A percentile compares a stretch with the other conserved stretches of the same genome.
These are phyloP conservation scores for Solanum tarapatanum DNA, from an alignment of 257 asterid species.

Conservation along the genomic window DNA sequence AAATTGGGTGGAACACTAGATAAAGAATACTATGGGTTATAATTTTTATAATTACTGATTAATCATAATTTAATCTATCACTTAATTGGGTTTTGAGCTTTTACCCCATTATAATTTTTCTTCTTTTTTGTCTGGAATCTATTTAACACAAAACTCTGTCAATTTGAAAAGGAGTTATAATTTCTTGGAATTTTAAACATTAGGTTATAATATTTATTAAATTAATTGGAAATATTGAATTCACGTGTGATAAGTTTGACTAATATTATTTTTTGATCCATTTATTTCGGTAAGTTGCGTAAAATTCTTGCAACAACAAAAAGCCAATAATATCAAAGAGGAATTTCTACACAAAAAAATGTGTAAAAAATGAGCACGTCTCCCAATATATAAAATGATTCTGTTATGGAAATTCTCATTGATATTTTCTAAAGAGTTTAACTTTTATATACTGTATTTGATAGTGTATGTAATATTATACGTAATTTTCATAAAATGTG, in stretches of 20 bases:
- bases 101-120: constrained; percentile 6
- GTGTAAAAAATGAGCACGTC: not conserved
- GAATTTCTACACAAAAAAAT: not conserved
- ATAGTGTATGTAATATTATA: not conserved
- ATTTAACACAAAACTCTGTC: constrained; percentile 1
- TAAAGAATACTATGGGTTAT: constrained; percentile 31
- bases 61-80: constrained; percentile 21
- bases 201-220: not conserved
- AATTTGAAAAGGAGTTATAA: constrained; percentile 8
- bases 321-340: not conserved
- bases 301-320: constrained; percentile 3
- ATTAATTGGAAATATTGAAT: constrained; percentile 7
- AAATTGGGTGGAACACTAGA: constrained; percentile 56
- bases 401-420: not conserved
- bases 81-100: constrained; percentile 38
- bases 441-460: not conserved
- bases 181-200: constrained; percentile 13
- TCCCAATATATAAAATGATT: not conserved
- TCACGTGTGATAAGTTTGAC: constrained; percentile 62
- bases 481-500: not conserved
- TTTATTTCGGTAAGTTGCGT: constrained; percentile 10
- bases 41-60: constrained; percentile 1
- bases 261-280: constrained; percentile 24
- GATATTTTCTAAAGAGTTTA: no score
- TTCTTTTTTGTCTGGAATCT: not conserved